These are phyloP conservation scores for Colletotrichum trifolii DNA, from an alignment of 2,329 filamentous ascomycete species.

Conservation along the genomic window DNA sequence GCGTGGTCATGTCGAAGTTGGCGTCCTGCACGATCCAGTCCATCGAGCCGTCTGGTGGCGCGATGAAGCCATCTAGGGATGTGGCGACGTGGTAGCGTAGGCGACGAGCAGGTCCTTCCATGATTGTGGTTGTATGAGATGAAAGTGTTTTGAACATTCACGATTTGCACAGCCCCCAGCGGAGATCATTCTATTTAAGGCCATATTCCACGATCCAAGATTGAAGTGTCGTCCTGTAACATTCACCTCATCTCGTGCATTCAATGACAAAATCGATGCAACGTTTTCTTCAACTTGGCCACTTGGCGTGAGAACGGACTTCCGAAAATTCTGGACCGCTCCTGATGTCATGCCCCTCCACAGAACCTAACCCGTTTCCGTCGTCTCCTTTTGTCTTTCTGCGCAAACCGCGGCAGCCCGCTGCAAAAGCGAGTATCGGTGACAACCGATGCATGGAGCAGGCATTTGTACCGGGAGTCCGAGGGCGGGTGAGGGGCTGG, in stretches of 20 bases:
- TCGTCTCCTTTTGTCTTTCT: too few species aligned
- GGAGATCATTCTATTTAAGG: too few species aligned
- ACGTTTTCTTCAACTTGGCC: not conserved
- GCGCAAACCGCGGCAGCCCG: too few species aligned
- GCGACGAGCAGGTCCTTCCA: conserved; percentile 24
- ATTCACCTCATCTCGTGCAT: not conserved
- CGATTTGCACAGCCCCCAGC: not conserved
- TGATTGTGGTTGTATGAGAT: not conserved
- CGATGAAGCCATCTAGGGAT: conserved; percentile 50
- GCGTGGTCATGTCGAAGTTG: conserved; percentile 45
- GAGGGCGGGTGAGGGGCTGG: too few species aligned
- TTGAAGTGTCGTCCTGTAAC: too few species aligned
- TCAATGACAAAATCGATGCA: not conserved
- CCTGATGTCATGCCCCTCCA: conserved; percentile 23
- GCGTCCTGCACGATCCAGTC: conserved; percentile 47
- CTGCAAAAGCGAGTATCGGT: too few species aligned
- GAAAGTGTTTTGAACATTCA: not conserved
- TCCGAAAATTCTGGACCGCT: conserved; percentile 3
- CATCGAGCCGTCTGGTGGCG: conserved; percentile 43
- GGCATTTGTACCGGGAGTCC: too few species aligned
- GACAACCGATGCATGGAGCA: too few species aligned
- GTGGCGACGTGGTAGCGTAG: conserved; percentile 48
- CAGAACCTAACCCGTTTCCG: fast-evolving
- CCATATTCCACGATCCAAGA: too few species aligned
- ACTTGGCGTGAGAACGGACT: conserved; percentile 19